These are phyloP conservation scores for Phytophthora kernoviae DNA, from an alignment of 352 stramenopile genomes.

Conservation along the genomic window DNA sequence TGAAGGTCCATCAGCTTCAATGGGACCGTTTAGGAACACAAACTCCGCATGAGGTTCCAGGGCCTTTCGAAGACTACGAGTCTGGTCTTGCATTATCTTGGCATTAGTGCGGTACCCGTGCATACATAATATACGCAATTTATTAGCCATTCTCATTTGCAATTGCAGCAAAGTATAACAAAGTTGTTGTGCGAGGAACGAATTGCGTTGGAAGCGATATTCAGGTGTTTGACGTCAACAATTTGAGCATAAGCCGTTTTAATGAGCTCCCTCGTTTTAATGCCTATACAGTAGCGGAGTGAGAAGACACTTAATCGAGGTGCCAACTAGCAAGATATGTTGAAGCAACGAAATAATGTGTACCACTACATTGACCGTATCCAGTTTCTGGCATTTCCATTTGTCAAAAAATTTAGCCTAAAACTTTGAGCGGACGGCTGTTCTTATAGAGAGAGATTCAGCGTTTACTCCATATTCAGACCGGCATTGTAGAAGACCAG, in stretches of 20 bases:
- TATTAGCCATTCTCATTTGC: constrained; percentile 20
- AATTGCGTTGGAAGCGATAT: too few species aligned
- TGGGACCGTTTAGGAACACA: constrained; percentile 59
- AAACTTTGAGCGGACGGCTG: too few species aligned
- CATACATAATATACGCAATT: constrained; percentile 64
- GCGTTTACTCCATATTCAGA: neutral
- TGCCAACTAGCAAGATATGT: too few species aligned
- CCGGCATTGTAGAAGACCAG: neutral
- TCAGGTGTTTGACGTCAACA: constrained; percentile 32
- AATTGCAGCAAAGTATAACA: constrained; percentile 8
- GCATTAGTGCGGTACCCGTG: constrained; percentile 67
- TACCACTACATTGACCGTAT: too few species aligned
- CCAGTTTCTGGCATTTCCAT: too few species aligned
- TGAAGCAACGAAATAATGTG: too few species aligned
- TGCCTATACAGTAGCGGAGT: too few species aligned
- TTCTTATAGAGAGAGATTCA: neutral
- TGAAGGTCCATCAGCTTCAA: constrained; percentile 44
- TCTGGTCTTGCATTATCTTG: constrained; percentile 60
- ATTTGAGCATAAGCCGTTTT: too few species aligned
- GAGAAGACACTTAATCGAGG: too few species aligned
- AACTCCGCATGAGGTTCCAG: constrained; percentile 57
- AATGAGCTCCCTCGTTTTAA: too few species aligned
- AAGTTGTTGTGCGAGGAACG: neutral
- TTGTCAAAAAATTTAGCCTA: too few species aligned
- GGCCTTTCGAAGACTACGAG: constrained; percentile 41